phyloP scores from a whole-genome alignment of 208 protist species.

The Angomonas desouzai region DNA sequence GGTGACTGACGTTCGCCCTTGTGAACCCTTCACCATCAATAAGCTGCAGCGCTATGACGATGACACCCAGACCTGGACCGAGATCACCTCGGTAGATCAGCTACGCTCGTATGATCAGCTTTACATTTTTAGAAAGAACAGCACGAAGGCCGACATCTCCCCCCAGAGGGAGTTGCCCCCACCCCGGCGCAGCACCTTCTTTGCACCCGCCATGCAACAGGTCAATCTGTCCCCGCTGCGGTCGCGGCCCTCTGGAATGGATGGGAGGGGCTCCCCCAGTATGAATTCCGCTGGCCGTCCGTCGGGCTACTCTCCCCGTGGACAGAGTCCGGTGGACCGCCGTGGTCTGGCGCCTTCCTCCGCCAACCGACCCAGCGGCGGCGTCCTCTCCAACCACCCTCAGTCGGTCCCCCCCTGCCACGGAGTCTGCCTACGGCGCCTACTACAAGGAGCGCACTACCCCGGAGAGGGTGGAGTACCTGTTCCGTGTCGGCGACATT shows the following conservation, averaged over 20 bases:
- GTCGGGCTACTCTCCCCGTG: neutral
- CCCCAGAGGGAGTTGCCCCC: conserved; percentile 63
- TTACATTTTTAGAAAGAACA: conserved; percentile 77
- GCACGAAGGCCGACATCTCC: conserved; percentile 70
- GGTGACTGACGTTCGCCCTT: conserved; percentile 37
- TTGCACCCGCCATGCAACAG: neutral
- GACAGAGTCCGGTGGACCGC: neutral
- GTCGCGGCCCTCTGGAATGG: neutral
- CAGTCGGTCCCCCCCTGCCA: no score
- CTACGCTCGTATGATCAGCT: conserved; percentile 74
- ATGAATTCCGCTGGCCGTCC: neutral
- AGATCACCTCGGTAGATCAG: conserved; percentile 28
- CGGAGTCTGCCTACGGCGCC: conserved; percentile 12
- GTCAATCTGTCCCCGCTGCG: neutral
- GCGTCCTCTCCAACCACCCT: neutral
- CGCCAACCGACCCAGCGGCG: neutral
- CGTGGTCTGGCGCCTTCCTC: neutral
- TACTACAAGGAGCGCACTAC: conserved; percentile 48
- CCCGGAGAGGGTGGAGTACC: conserved; percentile 53
- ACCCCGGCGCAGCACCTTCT: conserved; percentile 35
- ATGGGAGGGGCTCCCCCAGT: neutral
- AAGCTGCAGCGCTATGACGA: conserved; percentile 70
- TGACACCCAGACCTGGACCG: conserved; percentile 58
- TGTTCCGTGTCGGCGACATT: conserved; percentile 40
- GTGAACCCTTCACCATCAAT: conserved; percentile 71